Evolutionary conservation across 2,329 filamentous ascomycete species (phyloP).

Genomic region (Aspergillus cejpii): DNA sequence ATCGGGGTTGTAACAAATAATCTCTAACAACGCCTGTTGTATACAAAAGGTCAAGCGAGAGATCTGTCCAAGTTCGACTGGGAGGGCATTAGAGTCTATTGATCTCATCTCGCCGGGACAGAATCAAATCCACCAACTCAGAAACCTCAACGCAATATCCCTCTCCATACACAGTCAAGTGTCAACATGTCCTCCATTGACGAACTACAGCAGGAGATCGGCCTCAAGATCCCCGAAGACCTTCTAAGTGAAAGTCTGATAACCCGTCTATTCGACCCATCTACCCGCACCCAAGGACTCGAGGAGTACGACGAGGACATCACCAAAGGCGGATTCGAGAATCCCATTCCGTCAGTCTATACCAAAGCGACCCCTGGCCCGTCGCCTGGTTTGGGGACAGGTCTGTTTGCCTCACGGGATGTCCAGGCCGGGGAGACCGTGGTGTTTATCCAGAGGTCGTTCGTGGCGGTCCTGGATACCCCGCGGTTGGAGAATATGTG

Average conservation of each 20-base stretch:
- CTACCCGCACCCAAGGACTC: neutral
- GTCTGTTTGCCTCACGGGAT: constrained; percentile 49
- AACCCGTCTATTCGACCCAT: neutral
- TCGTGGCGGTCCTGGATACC: constrained; percentile 50
- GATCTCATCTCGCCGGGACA: too few relatives aligned
- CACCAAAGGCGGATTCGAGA: neutral
- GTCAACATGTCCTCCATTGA: constrained; percentile 16
- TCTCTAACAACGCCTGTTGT: too few relatives aligned
- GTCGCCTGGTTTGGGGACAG: constrained; percentile 41
- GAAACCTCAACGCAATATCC: too few relatives aligned
- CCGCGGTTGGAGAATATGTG: constrained; percentile 50
- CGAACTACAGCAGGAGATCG: neutral
- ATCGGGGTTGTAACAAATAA: too few relatives aligned
- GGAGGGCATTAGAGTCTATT: too few relatives aligned
- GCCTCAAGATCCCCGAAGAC: neutral
- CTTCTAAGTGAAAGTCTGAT: neutral
- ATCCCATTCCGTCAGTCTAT: constrained; percentile 14
- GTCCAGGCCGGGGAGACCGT: constrained; percentile 47
- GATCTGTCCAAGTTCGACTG: too few relatives aligned
- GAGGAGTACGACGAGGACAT: neutral
- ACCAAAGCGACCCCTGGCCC: constrained; percentile 22
- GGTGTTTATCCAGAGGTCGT: constrained; percentile 45
- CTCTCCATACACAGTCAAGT: too few relatives aligned
- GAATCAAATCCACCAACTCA: too few relatives aligned
- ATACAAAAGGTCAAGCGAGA: too few relatives aligned